A percentile compares a stretch with the other conserved stretches of the same genome.
These are phyloP conservation scores for Macrolepiota albuminosa DNA, from an alignment of 768 basidiomycete genomes.

Conservation along the genomic window DNA sequence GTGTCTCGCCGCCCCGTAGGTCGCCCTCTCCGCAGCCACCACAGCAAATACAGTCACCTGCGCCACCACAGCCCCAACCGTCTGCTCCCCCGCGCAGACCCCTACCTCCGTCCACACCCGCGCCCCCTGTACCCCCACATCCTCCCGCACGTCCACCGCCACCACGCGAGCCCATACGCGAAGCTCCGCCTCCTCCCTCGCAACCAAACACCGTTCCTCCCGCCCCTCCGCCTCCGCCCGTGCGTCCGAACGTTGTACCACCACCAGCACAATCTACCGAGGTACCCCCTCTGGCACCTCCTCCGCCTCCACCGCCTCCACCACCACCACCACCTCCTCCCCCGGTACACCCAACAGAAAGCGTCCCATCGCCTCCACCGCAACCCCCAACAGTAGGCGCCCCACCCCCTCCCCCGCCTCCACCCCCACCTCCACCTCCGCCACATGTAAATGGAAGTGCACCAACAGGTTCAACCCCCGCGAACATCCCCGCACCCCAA, in stretches of 20 bases:
- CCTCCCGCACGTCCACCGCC: conserved; percentile 16
- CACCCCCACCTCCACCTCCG: conserved; percentile 25
- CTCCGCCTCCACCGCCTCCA: conserved; percentile 26
- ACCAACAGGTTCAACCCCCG: conserved; percentile 16
- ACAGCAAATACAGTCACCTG: conserved; percentile 8
- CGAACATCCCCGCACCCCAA: conserved; percentile 44
- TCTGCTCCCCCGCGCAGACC: conserved; percentile 13
- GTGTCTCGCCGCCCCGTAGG: conserved; percentile 15
- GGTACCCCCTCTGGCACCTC: conserved; percentile 20
- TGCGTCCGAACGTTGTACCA: conserved; percentile 6
- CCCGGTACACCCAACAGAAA: conserved; percentile 13
- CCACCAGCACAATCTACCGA: conserved; percentile 17
- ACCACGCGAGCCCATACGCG: conserved; percentile 7
- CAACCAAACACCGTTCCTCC: conserved; percentile 4
- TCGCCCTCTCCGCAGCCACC: conserved; percentile 13
- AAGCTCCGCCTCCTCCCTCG: conserved; percentile 15
- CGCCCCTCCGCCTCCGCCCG: neutral
- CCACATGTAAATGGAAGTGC: neutral
- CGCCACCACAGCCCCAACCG: conserved; percentile 5
- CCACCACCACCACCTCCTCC: too few relatives aligned
- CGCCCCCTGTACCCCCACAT: conserved; percentile 13
- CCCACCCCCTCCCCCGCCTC: conserved; percentile 24
- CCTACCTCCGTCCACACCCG: neutral
- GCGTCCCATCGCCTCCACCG: conserved; percentile 24
- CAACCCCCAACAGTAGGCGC: conserved; percentile 15